These are phyloP conservation scores for Barnettozyma vustinii DNA, from an alignment of 805 yeast species.

Conservation along the genomic window DNA sequence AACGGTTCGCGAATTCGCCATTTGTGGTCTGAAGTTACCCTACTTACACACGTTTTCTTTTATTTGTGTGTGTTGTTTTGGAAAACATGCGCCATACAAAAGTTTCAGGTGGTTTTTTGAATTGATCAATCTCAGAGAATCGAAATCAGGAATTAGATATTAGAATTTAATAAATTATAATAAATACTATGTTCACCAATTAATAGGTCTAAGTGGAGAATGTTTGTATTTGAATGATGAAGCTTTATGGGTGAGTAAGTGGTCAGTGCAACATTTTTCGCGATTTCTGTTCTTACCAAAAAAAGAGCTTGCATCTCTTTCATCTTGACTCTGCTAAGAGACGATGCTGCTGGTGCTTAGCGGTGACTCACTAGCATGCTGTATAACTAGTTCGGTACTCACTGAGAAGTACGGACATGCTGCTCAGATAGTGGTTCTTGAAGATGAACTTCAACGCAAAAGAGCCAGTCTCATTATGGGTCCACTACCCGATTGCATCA, in stretches of 20 bases:
- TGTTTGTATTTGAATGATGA: too few species aligned
- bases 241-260: too few species aligned
- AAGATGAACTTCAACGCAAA: neutral
- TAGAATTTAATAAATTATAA: too few species aligned
- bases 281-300: neutral
- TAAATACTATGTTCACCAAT: too few species aligned
- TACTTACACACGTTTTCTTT: too few species aligned
- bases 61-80: too few species aligned
- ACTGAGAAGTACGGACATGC: constrained; percentile 1
- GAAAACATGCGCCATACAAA: too few species aligned
- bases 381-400: constrained; percentile 1
- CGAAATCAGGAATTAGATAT: too few species aligned
- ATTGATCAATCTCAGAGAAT: too few species aligned
- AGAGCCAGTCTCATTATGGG: constrained; percentile 1
- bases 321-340: neutral
- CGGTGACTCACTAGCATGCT: constrained; percentile 8
- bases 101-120: too few species aligned
- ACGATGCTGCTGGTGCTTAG: constrained; percentile 10
- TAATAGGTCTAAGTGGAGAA: too few species aligned
- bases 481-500: constrained; percentile 12
- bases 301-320: too few species aligned
- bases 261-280: neutral
- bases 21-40: neutral
- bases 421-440: constrained; percentile 3
- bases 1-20: neutral